phyloP scores from a whole-genome alignment of 208 protist genomes.

The Acanthamoeba healyi region DNA sequence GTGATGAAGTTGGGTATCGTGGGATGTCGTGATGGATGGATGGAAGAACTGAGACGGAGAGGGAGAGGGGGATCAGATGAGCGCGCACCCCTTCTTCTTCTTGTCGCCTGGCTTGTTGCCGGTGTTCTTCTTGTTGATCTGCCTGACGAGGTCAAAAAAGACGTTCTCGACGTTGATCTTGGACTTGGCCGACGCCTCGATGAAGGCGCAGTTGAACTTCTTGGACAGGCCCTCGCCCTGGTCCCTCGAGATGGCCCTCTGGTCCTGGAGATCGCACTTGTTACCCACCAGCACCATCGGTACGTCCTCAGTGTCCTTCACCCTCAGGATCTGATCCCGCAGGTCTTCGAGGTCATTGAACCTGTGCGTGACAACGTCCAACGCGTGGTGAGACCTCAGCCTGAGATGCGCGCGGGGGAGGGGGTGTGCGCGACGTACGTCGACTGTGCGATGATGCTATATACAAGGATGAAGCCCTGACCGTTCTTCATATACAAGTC shows the following conservation, averaged over 20 bases:
- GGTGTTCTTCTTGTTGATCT: constrained; percentile 78
- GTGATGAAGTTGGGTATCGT: too few species aligned
- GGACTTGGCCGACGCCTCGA: constrained; percentile 88
- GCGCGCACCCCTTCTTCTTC: constrained; percentile 32
- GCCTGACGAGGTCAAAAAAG: constrained; percentile 89
- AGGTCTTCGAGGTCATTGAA: constrained; percentile 73
- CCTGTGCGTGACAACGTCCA: constrained; percentile 65
- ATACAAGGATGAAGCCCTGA: constrained; percentile 66
- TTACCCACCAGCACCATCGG: constrained; percentile 89
- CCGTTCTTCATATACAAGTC: constrained; percentile 74
- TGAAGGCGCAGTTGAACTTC: constrained; percentile 75
- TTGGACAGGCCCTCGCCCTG: constrained; percentile 85
- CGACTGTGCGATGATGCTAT: constrained; percentile 63
- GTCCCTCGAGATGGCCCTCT: constrained; percentile 80
- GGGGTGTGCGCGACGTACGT: neutral
- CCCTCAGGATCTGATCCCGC: constrained; percentile 46
- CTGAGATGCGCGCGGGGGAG: too few species aligned
- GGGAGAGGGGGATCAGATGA: too few species aligned
- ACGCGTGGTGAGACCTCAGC: too few species aligned
- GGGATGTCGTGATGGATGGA: too few species aligned
- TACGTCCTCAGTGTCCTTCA: constrained; percentile 75
- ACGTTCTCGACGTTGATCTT: constrained; percentile 90
- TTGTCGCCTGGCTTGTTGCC: neutral
- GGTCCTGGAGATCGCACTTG: constrained; percentile 87
- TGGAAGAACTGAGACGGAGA: too few species aligned